phyloP scores from a whole-genome alignment of 73 alveolate species.

The Halteria grandinella region DNA sequence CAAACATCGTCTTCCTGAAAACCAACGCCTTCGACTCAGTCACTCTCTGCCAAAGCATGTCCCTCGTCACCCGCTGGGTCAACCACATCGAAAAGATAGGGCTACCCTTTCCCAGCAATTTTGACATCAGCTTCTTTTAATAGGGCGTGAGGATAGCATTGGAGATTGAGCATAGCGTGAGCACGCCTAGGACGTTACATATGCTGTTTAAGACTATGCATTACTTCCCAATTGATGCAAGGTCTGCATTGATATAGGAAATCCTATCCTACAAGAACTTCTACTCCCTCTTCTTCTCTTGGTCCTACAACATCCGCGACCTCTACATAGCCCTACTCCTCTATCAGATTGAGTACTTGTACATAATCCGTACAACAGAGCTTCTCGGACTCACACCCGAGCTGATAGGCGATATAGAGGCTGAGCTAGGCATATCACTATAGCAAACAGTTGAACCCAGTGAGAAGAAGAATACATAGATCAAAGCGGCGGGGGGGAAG shows the following conservation, averaged over 20 bases:
- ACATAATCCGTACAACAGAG: constrained; percentile 2
- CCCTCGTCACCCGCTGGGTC: constrained; percentile 63
- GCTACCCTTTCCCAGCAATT: constrained; percentile 69
- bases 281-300: constrained; percentile 39
- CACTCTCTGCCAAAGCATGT: constrained; percentile 59
- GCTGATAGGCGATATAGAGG: too few relatives aligned
- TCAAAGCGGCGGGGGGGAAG: too few relatives aligned
- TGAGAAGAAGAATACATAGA: too few relatives aligned
- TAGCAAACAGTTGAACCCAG: too few relatives aligned
- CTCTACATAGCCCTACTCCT: constrained; percentile 12
- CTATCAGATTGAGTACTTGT: constrained; percentile 22
- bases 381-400: too few relatives aligned
- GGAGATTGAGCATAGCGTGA: constrained; percentile 76
- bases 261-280: constrained; percentile 13
- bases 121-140: constrained; percentile 76
- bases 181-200: constrained; percentile 70
- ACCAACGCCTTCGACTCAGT: constrained; percentile 47
- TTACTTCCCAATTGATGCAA: constrained; percentile 52
- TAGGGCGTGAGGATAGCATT: constrained; percentile 68
- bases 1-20: constrained; percentile 68
- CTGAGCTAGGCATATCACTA: too few relatives aligned
- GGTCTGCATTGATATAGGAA: not conserved
- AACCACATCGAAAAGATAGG: constrained; percentile 49
- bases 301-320: constrained; percentile 56
- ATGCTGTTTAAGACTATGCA: constrained; percentile 66